Base-by-base conservation (phyloP, 371 early-diverging fungal genomes). In the Mortierella sp. region DNA sequence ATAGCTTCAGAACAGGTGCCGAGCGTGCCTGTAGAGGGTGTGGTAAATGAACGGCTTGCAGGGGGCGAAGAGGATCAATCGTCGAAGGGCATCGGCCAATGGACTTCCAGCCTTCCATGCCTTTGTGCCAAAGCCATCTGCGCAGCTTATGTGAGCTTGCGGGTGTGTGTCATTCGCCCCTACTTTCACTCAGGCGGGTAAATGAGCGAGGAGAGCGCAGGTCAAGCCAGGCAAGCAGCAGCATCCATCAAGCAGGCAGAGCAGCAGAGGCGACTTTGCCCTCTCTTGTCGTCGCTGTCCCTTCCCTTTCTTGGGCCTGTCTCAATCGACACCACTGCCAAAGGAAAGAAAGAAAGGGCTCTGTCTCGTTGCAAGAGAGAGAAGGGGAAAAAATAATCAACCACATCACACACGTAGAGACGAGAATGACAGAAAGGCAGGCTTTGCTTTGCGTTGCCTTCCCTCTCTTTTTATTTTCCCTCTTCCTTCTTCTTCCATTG, bases 241-340 rank as follows among this genome's bases (percentile, higher is more conserved):
- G 14, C 43, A 44, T n/a, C n/a, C 28, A 64, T 6, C 13, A 43
- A 16, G 6, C 28, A 21, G 34, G 28, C 48, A 51, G 43, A 40
- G 53, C 13, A 6, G 70, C 14, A 48, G 69, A 34, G 31, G 37
- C 26, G 24, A 43, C 16, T 53, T 69, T 46, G 16, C 31, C n/a
- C 5, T 59, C 14, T 14, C 14, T 26, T 26, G 11, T 5, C 3
- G 14, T 28, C 3, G 55, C 11, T 55, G 57, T 59, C 16, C 59
- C 10, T 59, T 59, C 59, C 76, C 50, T 37, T 69, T 75, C 43
- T 67, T 37, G 46, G 26, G 54, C 53, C 34, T 54, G n/a, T 40
- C 43, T 19, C 16, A 54, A 70, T n/a, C 37, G 48, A 40, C 43
- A 40, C 43, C n/a, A 19, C 11, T 61, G 21, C 19, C 31, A 74